These are phyloP conservation scores for Jamesozyma lodderae DNA, from an alignment of 805 yeast genomes.

Conservation along the genomic window DNA sequence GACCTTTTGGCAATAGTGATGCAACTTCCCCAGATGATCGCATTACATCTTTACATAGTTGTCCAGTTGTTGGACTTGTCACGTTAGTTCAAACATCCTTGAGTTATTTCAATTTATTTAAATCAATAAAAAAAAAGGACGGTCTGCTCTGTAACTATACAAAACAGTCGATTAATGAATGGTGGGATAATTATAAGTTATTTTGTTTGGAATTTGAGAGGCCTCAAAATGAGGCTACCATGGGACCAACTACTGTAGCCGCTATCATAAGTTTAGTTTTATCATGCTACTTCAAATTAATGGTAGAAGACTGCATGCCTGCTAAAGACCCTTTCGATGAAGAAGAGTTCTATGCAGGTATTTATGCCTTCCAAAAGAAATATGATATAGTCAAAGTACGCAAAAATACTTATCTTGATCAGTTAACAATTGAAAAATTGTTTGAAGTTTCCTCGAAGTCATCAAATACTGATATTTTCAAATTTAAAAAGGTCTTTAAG, in stretches of 20 bases:
- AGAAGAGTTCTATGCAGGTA: constrained; percentile 54
- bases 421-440: constrained; percentile 43
- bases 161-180: constrained; percentile 53
- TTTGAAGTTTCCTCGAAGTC: constrained; percentile 40
- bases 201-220: constrained; percentile 22
- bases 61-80: constrained; percentile 68
- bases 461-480: constrained; percentile 37
- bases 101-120: constrained; percentile 66
- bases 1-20: background rate
- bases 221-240: constrained; percentile 39
- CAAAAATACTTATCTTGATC: constrained; percentile 46
- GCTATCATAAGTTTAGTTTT: constrained; percentile 72
- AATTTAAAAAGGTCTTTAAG: constrained; percentile 58
- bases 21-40: background rate
- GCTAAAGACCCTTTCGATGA: constrained; percentile 78
- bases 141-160: constrained; percentile 79
- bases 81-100: constrained; percentile 66
- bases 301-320: constrained; percentile 50
- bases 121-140: constrained; percentile 57
- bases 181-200: constrained; percentile 77
- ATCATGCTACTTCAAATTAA: constrained; percentile 55
- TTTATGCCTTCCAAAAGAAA: constrained; percentile 73
- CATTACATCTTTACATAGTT: constrained; percentile 15
- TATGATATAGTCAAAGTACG: constrained; percentile 35
- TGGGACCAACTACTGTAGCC: constrained; percentile 63